Evolutionary conservation across 75 land plant genomes (phyloP).

Genomic region (Pinus taeda): DNA sequence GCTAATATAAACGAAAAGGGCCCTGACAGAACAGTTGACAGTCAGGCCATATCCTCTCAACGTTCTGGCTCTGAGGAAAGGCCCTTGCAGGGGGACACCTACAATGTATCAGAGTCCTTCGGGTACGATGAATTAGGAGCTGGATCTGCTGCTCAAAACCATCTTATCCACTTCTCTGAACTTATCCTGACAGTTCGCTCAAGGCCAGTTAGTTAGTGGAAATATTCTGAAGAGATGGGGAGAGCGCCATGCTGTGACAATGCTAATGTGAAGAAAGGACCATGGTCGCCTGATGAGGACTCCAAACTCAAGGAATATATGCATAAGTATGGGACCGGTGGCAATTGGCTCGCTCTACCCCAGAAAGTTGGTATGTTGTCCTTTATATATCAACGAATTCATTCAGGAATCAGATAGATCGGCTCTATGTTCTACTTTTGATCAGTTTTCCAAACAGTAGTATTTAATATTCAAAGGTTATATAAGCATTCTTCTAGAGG

Average conservation of each 20-base stretch:
- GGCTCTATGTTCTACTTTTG: not conserved
- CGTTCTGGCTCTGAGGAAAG: not conserved
- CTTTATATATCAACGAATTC: not conserved
- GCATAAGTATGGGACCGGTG: constrained; percentile 71
- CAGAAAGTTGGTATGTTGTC: constrained; percentile 61
- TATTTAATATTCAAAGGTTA: not conserved
- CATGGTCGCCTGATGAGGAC: constrained; percentile 86
- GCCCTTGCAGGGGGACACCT: not conserved
- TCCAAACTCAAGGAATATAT: constrained; percentile 74
- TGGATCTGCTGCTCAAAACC: not conserved
- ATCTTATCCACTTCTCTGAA: not conserved
- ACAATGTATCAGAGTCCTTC: not conserved
- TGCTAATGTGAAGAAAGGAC: constrained; percentile 77
- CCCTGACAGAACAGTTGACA: not conserved
- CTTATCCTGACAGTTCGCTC: not conserved
- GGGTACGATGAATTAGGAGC: not conserved
- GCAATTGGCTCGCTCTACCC: constrained; percentile 83
- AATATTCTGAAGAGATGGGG: constrained; percentile 39
- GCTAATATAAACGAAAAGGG: not conserved
- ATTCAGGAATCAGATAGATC: not conserved
- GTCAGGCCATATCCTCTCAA: not conserved
- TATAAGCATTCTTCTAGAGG: not conserved
- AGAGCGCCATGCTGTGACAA: constrained; percentile 80
- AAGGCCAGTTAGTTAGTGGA: not conserved
- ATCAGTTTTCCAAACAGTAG: not conserved